Percentiles rank a stretch among this genome's conserved stretches.
Conservation (phyloP, 2,329 filamentous ascomycete genomes). For the Sclerotinia trifoliorum region DNA sequence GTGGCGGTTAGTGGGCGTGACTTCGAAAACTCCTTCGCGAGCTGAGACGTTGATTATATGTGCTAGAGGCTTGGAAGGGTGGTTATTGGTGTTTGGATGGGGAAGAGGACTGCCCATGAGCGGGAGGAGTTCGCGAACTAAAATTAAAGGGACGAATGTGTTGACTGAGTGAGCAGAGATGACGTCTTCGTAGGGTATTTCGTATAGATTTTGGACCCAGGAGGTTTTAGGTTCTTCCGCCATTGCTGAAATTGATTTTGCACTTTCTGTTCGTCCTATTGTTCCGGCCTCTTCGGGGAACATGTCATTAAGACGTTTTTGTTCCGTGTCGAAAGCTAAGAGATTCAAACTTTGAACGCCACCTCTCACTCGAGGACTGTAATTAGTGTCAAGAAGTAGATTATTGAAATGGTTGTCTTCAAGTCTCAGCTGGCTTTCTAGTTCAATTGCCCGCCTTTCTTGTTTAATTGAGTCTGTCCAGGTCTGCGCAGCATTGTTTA, state of each 20-base stretch:
- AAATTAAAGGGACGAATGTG: constrained; percentile 28
- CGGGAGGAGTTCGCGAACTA: constrained; percentile 27
- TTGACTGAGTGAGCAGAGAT: constrained; percentile 30
- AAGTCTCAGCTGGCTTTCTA: constrained; percentile 14
- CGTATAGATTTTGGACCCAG: constrained; percentile 26
- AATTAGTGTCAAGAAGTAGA: constrained; percentile 12
- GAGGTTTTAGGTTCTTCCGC: constrained; percentile 22
- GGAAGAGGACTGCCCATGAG: constrained; percentile 21
- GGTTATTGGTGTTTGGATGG: no score
- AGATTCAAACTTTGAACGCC: constrained; percentile 8
- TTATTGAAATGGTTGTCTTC: background rate
- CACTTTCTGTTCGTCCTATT: background rate
- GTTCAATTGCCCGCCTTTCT: constrained; percentile 22
- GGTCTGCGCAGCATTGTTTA: constrained; percentile 31
- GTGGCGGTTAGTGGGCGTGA: background rate
- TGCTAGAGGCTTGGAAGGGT: constrained; percentile 6
- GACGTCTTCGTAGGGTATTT: constrained; percentile 31
- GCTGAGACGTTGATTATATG: constrained; percentile 30
- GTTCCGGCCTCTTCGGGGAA: background rate
- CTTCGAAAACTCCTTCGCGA: constrained; percentile 29
- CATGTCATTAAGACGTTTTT: background rate
- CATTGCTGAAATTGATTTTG: background rate
- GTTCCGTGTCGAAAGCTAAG: constrained; percentile 12
- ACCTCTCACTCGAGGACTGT: constrained; percentile 7
- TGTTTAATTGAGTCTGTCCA: constrained; percentile 26